These are phyloP conservation scores for Penicillium waksmanii DNA, from an alignment of 495 filamentous ascomycete species.

Conservation along the genomic window DNA sequence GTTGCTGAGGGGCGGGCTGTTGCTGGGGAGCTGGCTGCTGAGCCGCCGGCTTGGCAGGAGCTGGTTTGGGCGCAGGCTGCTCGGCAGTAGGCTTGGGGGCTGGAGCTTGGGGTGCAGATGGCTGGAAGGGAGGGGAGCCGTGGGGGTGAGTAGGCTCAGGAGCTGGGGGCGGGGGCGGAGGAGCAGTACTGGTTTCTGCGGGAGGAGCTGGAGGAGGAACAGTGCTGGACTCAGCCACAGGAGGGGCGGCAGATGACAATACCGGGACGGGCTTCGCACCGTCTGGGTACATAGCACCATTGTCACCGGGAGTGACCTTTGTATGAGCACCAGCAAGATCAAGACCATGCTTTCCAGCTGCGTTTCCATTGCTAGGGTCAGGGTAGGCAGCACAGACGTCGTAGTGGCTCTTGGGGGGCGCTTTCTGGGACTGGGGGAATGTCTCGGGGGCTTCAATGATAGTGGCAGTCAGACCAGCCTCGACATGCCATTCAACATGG, in stretches of 20 bases:
- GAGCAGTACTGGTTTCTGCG: background rate
- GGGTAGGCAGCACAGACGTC: conserved; percentile 29
- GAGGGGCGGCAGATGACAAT: background rate
- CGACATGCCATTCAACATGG: conserved; percentile 81
- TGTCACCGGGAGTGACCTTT: conserved; percentile 6
- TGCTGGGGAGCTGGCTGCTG: background rate
- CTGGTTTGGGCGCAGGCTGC: conserved; percentile 5
- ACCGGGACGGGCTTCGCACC: background rate
- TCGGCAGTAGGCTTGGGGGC: conserved; percentile 5
- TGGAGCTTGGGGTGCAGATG: conserved; percentile 1
- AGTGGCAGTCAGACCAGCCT: conserved; percentile 69
- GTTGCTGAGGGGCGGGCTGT: background rate
- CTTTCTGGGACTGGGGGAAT: conserved; percentile 21
- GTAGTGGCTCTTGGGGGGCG: conserved; percentile 31
- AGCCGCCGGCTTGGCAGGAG: background rate
- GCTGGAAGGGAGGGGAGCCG: conserved; percentile 6
- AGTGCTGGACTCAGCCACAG: background rate
- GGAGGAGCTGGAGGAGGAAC: conserved; percentile 5
- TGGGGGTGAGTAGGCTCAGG: conserved; percentile 8
- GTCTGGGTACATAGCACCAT: conserved; percentile 26
- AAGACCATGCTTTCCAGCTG: conserved; percentile 28
- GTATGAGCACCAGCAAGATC: conserved; percentile 26
- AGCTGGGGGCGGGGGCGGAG: conserved; percentile 12
- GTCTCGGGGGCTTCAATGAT: conserved; percentile 62
- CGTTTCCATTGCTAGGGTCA: conserved; percentile 23